phyloP scores from a whole-genome alignment of 345 rosid species.

The Syzygium aqueum region DNA sequence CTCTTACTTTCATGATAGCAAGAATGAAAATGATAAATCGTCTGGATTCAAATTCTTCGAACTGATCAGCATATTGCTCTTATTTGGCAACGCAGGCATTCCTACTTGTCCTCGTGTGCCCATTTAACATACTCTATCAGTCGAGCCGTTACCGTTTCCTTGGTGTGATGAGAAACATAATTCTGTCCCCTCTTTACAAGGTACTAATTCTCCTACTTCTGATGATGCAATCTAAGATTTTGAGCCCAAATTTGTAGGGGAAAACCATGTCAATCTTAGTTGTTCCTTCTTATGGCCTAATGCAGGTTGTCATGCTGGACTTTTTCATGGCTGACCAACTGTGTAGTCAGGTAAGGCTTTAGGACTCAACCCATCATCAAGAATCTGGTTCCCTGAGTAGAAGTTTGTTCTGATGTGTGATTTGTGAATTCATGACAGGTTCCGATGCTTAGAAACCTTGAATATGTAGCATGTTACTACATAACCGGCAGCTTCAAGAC shows the following conservation, averaged over 20 bases:
- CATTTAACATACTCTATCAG: constrained; percentile 64
- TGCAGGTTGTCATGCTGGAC: constrained; percentile 90
- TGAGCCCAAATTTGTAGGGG: neutral
- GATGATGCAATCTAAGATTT: neutral
- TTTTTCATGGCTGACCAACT: constrained; percentile 99
- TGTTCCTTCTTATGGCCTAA: neutral
- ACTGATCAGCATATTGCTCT: neutral
- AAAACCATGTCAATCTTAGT: neutral
- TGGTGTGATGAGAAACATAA: constrained; percentile 59
- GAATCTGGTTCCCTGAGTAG: neutral
- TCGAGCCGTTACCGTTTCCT: constrained; percentile 74
- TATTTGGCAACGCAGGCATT: constrained; percentile 33
- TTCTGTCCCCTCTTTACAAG: constrained; percentile 88
- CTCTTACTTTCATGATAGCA: neutral
- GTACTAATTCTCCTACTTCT: constrained; percentile 8
- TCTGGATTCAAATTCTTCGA: neutral
- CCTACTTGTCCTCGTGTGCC: constrained; percentile 56
- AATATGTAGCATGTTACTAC: constrained; percentile 84
- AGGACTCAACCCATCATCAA: neutral
- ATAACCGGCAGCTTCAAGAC: constrained; percentile 90
- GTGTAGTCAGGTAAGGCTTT: constrained; percentile 71
- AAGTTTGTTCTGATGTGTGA: neutral
- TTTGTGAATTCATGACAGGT: constrained; percentile 28
- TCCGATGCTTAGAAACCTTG: constrained; percentile 74
- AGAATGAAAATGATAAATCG: neutral